These are phyloP conservation scores for Obba rivulosa DNA, from an alignment of 768 basidiomycete genomes.

Conservation along the genomic window DNA sequence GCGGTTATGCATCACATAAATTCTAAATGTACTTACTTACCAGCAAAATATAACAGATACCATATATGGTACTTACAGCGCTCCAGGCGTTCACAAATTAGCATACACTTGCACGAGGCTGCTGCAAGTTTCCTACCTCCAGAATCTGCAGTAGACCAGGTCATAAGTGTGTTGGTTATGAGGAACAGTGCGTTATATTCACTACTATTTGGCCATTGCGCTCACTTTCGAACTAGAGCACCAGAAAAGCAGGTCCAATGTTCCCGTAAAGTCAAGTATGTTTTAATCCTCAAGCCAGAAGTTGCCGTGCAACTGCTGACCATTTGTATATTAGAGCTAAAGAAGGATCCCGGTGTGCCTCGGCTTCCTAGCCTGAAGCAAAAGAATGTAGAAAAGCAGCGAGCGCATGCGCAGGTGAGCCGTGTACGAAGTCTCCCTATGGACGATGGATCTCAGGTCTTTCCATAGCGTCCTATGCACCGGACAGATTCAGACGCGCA, in stretches of 20 bases:
- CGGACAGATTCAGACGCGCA: conserved; percentile 47
- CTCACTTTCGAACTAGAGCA: background rate
- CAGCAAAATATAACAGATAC: too few species aligned
- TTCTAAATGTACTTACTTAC: too few species aligned
- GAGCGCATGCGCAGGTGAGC: background rate
- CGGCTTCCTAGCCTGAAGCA: conserved; percentile 71
- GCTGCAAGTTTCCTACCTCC: background rate
- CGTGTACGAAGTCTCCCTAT: background rate
- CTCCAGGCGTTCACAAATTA: background rate
- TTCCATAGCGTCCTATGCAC: conserved; percentile 8
- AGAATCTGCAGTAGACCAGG: too few species aligned
- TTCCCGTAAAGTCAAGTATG: conserved; percentile 28
- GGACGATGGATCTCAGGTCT: background rate
- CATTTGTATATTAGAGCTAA: conserved; percentile 48
- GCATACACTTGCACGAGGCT: background rate
- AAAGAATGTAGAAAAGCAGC: conserved; percentile 44
- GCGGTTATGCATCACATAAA: too few species aligned
- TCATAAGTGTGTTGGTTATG: conserved; percentile 26
- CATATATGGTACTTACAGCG: too few species aligned
- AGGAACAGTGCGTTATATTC: conserved; percentile 34
- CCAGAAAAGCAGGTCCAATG: conserved; percentile 36
- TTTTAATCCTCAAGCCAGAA: background rate
- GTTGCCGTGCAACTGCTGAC: background rate
- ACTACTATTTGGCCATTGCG: background rate
- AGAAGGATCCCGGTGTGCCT: conserved; percentile 87